Evolutionary conservation across 2,329 filamentous ascomycete species (phyloP), one percentile per base, ranked within the genome.

Genomic region (Microcyclospora tardicrescens): DNA sequence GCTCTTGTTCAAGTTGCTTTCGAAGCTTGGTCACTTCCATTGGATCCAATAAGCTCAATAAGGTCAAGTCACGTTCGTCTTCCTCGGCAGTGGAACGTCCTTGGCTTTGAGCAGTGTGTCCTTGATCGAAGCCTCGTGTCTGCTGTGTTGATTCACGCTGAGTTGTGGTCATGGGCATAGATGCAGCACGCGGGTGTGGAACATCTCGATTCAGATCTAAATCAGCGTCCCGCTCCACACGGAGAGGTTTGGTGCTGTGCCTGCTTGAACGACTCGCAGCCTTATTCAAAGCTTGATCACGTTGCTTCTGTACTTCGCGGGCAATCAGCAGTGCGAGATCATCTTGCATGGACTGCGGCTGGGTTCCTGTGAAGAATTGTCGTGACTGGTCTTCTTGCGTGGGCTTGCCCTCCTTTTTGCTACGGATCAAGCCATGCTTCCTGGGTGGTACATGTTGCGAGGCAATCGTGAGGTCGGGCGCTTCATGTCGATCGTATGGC

Each of bases 1-100:
- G 60, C 53, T 76, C 71, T 43, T 71, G 66, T 50, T 77, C 74
- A 6, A 77, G 48, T 11, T 61, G 65, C 48, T 67, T 71, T 31
- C 74, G 67, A 36, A 78, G 59, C 33, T 65, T 61, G 24, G 67
- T 67, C 48, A 77, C 68, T 37, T 72, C 66, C 39, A 65, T 58
- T 37, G 62, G 62, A 49, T 73, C 66, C 42, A 75, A 64, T 42
- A 68, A 66, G 54, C 69, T 77, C 36, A 78, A 50, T 42, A 72
- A 59, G 1, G 73, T 77, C 34, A 73, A 46, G 38, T 72, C 63
- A 27, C 41, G 42, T 8, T 35, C 46, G 29, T 51, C 49, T 16
- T 54, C 54, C 2, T 48, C 40, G 11, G 36, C 27, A 4, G 14
- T 15, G 49, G 48, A 15, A 39, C 44, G 16, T 46, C 49, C 5